A percentile compares a stretch with the other conserved stretches of the same genome.
phyloP scores from a whole-genome alignment of 805 yeast species.

The Saturnispora besseyi region DNA sequence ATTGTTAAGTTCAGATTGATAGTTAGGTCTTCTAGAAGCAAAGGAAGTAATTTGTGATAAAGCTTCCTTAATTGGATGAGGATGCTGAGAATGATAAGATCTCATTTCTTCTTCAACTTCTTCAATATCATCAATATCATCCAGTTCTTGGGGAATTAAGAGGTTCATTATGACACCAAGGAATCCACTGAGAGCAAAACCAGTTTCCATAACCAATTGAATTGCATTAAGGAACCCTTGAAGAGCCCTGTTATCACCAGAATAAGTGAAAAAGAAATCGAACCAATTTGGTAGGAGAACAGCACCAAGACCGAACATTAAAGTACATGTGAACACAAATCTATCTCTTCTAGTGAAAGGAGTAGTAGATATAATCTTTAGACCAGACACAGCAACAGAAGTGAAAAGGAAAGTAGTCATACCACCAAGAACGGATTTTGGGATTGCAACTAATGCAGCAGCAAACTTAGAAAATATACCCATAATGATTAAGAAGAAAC shows the following conservation, averaged over 20 bases:
- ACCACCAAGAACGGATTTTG: slow-evolving; percentile 75
- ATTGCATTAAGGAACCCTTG: slow-evolving; percentile 45
- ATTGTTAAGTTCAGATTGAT: slow-evolving; percentile 2
- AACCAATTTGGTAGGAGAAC: slow-evolving; percentile 41
- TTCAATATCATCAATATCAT: slow-evolving; percentile 37
- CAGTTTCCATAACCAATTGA: slow-evolving; percentile 47
- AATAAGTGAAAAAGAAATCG: slow-evolving; percentile 39
- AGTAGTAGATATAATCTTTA: slow-evolving; percentile 43
- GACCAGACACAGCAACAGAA: slow-evolving; percentile 49
- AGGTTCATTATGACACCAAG: slow-evolving; percentile 43
- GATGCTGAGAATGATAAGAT: slow-evolving; percentile 47
- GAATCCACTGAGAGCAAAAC: slow-evolving; percentile 50
- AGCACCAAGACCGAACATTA: slow-evolving; percentile 46
- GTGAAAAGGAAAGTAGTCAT: slow-evolving; percentile 59
- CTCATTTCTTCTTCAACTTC: slow-evolving; percentile 29
- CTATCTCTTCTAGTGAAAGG: slow-evolving; percentile 51
- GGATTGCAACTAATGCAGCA: slow-evolving; percentile 81
- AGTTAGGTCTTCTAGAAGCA: slow-evolving; percentile 8
- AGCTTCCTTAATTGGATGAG: slow-evolving; percentile 13
- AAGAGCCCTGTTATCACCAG: slow-evolving; percentile 35
- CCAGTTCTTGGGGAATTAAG: slow-evolving; percentile 41
- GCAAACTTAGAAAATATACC: slow-evolving; percentile 83
- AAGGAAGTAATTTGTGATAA: slow-evolving; percentile 9
- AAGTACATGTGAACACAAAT: slow-evolving; percentile 42
- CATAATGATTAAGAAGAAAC: slow-evolving; percentile 69